phyloP scores from a whole-genome alignment of 176 grass and related monocot species.

The Zoysia pacifica region DNA sequence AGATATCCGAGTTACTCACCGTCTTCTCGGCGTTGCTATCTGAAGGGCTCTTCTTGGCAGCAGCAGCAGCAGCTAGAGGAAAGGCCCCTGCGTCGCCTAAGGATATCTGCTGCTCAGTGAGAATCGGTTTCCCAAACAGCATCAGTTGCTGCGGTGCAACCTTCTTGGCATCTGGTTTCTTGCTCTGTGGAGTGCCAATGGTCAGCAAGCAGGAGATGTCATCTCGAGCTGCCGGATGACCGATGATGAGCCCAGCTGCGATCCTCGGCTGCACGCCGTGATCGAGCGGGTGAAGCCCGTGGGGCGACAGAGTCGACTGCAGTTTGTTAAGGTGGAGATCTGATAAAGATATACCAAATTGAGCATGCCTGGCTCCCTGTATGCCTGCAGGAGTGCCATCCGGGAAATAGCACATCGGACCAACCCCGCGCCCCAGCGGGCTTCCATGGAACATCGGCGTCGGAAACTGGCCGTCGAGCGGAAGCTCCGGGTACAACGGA shows the following conservation, averaged over 20 bases:
- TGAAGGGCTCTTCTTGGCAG: slow-evolving; percentile 49
- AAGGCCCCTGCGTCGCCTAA: slow-evolving; percentile 32
- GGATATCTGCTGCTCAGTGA: slow-evolving; percentile 89
- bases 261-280: slow-evolving; percentile 54
- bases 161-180: slow-evolving; percentile 62
- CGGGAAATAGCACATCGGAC: slow-evolving; percentile 69
- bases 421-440: slow-evolving; percentile 48
- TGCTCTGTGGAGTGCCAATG: slow-evolving; percentile 68
- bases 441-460: slow-evolving; percentile 57
- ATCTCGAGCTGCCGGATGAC: slow-evolving; percentile 50
- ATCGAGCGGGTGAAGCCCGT: slow-evolving; percentile 55
- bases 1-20: slow-evolving; percentile 45
- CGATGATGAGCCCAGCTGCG: slow-evolving; percentile 57
- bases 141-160: slow-evolving; percentile 54
- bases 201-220: slow-evolving; percentile 83
- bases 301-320: slow-evolving; percentile 61
- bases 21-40: slow-evolving; percentile 43
- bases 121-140: slow-evolving; percentile 88
- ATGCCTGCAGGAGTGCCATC: slow-evolving; percentile 88
- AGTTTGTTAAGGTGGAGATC: slow-evolving; percentile 79
- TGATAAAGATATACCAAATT: slow-evolving; percentile 88
- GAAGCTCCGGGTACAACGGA: slow-evolving; percentile 59
- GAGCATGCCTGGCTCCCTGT: slow-evolving; percentile 99
- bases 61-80: not conserved
- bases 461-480: slow-evolving; percentile 53